Evolutionary conservation across 2,329 filamentous ascomycete species (phyloP), one percentile per base, ranked within the genome.

Genomic region (Monosporascus sp.): DNA sequence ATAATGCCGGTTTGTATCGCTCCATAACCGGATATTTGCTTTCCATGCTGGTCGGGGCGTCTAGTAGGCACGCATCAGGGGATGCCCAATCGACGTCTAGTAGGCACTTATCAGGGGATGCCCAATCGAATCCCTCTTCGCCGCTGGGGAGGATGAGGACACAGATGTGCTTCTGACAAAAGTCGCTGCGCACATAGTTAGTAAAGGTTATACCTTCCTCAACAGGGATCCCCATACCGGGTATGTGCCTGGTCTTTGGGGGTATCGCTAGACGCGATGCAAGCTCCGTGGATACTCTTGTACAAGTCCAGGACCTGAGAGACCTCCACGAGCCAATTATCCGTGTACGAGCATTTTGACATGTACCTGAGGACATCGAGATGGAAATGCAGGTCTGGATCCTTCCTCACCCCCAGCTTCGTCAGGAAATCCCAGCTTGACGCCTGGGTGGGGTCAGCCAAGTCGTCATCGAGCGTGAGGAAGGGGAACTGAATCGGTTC

Each of bases 401-500:
- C n/a, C 9, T 14, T 43, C n/a, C 14, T 24, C 18, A 43, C 39
- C 5, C 18, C 39, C 9, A 43, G 39, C 9, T 11, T 11, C 39
- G n/a, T 20, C 18, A 43, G 39, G 9, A 43, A 43, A 14, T 20
- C 39, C 39, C 39, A 43, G 9, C 20, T 20, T 20, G 18, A 43
- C 39, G 39, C 9, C 9, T 5, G 20, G 14, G 17, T 43, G 9
- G 18, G 18, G 39, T 43, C 17, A 18, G n/a, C n/a, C n/a, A 39
- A 39, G 8, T 50, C 22, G 41, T 43, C 18, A 24, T 24, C 38
- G 48, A 46, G 35, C 3, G 41, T 35, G 48, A 50, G 37, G 43
- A 48, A 53, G 4, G 49, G 18, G 37, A 47, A 53, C 39, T 27
- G 4, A n/a, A 25, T 17, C 27, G 48, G 47, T 48, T 43, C 39